These are phyloP conservation scores for Diaporthe capsici DNA, from an alignment of 2,329 filamentous ascomycete species.

Conservation along the genomic window DNA sequence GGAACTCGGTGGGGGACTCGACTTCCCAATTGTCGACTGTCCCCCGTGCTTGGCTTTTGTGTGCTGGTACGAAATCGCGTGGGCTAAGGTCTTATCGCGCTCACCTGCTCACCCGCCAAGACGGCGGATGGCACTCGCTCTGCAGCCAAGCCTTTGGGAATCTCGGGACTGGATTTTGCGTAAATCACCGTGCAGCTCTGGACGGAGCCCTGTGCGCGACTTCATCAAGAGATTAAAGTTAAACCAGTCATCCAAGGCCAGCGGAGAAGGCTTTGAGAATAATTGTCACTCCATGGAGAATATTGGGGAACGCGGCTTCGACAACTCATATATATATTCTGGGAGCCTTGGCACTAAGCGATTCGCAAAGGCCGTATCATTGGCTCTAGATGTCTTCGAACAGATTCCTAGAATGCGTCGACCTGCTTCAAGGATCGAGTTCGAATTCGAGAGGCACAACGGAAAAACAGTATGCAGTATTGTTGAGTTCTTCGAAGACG, in stretches of 20 bases:
- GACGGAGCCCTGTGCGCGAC: background rate
- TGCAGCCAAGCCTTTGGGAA: slow-evolving; percentile 21
- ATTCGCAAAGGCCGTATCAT: background rate
- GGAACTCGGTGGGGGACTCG: background rate
- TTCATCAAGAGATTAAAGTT: background rate
- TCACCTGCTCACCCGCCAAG: slow-evolving; percentile 20
- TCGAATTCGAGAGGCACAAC: background rate
- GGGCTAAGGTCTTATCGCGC: slow-evolving; percentile 8
- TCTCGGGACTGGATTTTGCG: slow-evolving; percentile 29
- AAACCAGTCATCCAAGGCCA: background rate
- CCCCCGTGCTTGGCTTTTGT: slow-evolving; percentile 19
- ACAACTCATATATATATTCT: background rate
- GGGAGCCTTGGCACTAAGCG: background rate
- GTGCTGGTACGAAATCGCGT: background rate
- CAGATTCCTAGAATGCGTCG: no score
- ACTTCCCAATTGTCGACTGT: slow-evolving; percentile 27
- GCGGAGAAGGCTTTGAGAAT: background rate
- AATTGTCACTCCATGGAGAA: background rate
- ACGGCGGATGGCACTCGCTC: slow-evolving; percentile 27
- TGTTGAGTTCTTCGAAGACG: background rate
- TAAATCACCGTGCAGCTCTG: slow-evolving; percentile 18
- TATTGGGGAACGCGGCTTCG: background rate
- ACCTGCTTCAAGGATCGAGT: background rate
- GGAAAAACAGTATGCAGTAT: background rate
- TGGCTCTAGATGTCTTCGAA: background rate